Conservation (phyloP, 805 yeast species). For the Barnettozyma siamensis region DNA sequence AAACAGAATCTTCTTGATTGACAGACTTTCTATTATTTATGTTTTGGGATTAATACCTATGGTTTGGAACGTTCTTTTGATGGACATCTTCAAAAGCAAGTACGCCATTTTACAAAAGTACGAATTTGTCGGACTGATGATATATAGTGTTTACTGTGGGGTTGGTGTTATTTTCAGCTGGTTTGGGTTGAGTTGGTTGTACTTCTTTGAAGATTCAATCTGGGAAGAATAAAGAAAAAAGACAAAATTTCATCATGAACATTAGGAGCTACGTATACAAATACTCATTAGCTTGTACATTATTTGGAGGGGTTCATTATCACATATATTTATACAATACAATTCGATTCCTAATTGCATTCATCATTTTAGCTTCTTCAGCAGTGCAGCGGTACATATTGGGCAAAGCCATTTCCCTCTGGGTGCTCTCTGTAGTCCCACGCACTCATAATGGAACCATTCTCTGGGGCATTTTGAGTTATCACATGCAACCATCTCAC, state of each 20-base stretch:
- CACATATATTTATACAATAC: no score
- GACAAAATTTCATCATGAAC: background rate
- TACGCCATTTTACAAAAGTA: slow-evolving; percentile 49
- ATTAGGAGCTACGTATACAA: no score
- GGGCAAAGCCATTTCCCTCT: slow-evolving; percentile 70
- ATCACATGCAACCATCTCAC: slow-evolving; percentile 92
- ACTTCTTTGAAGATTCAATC: slow-evolving; percentile 72
- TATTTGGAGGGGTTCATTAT: no score
- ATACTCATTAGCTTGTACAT: background rate
- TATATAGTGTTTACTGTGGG: slow-evolving; percentile 79
- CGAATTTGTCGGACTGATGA: slow-evolving; percentile 76
- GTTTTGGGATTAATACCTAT: slow-evolving; percentile 62
- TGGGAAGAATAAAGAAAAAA: slow-evolving; percentile 36
- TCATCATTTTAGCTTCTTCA: background rate
- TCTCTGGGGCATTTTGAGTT: slow-evolving; percentile 62
- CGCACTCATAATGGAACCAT: slow-evolving; percentile 81
- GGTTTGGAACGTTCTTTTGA: slow-evolving; percentile 39
- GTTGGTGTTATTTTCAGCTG: slow-evolving; percentile 81
- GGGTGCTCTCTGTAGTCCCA: slow-evolving; percentile 60
- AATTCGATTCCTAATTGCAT: no score
- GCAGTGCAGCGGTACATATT: slow-evolving; percentile 21
- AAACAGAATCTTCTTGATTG: slow-evolving; percentile 57
- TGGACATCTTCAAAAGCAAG: slow-evolving; percentile 52
- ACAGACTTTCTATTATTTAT: slow-evolving; percentile 63
- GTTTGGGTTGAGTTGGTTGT: slow-evolving; percentile 85